phyloP scores from a whole-genome alignment of 1,284 basidiomycete species.

The Ganoderma meredithae region DNA sequence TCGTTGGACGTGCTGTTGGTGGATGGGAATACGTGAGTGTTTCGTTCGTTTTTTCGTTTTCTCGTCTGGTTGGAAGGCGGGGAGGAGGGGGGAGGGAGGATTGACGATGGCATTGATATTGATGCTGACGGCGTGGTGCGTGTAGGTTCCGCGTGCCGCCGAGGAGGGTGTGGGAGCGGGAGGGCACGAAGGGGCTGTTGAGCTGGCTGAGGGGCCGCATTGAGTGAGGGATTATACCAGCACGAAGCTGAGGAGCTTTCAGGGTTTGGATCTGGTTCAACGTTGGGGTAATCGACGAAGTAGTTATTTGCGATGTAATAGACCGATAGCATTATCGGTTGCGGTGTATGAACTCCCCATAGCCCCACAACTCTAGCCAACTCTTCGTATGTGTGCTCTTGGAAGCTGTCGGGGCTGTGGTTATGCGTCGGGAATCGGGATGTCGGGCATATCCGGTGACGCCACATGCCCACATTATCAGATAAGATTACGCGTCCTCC shows the following conservation, averaged over 20 bases:
- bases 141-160: conserved; percentile 80
- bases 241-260: neutral
- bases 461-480: conserved; percentile 21
- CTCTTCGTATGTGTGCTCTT: neutral
- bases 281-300: neutral
- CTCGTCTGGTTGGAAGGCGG: neutral
- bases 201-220: conserved; percentile 77
- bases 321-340: neutral
- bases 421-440: too few species aligned
- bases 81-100: too few species aligned
- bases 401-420: too few species aligned
- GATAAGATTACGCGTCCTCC: conserved; percentile 23
- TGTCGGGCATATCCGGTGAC: neutral
- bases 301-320: neutral
- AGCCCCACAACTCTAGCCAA: neutral
- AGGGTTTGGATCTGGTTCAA: neutral
- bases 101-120: neutral
- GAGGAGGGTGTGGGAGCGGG: conserved; percentile 81
- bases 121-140: neutral
- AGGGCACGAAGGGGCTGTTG: conserved; percentile 82
- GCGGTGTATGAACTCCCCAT: neutral
- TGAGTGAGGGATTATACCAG: conserved; percentile 46
- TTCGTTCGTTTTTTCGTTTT: neutral
- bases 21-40: conserved; percentile 71
- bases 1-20: conserved; percentile 82